Base-by-base conservation (phyloP, 371 early-diverging fungal species). In the Apophysomyces sp. region DNA sequence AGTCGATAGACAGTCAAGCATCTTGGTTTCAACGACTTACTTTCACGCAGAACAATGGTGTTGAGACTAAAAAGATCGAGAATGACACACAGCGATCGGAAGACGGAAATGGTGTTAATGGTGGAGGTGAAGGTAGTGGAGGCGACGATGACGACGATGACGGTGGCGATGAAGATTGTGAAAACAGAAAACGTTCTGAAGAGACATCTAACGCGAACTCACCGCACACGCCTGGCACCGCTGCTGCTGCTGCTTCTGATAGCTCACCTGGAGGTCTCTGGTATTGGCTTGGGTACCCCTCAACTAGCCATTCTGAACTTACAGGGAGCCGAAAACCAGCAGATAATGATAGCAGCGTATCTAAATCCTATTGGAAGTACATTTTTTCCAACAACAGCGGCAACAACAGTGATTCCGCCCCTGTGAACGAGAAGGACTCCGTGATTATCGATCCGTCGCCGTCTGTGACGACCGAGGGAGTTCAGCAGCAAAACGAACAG, bases 11-110 rank as follows among this genome's bases (percentile, higher is more conserved):
- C 29, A 61, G 61, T 32, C 55, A 57, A 18, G 16, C 37, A 16
- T 60, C 60, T 11, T 63, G 63, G 63, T 34, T 63, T 3, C 63
- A 51, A 39, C 63, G 63, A 0, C 37, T 63, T 49, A 59, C 49
- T 15, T 32, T 59, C 21, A 44, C 49, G 13, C 59, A 59, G 24
- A 49, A 32, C 29, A 31, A 26, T 51, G 41, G 21, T 31, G 59
- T n/a, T 2, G 51, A 32, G 21, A 32, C 21, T 18, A 18, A 24
- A 29, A 9, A 44, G 31, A 30, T 8, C 21, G 6, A 39, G 31
- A 27, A 34, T 21, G 13, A 21, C 28, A 29, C 44, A 30, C 30
- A 6, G 32, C 21, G 12, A 16, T 26, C 58, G 26, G 1, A 29
- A n/a, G 5, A 11, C 11, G 49, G 49, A 16, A 44, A 44, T 21